These are phyloP conservation scores for Encephalitozoon hellem DNA, from an alignment of 371 early-diverging fungal species.

Conservation along the genomic window DNA sequence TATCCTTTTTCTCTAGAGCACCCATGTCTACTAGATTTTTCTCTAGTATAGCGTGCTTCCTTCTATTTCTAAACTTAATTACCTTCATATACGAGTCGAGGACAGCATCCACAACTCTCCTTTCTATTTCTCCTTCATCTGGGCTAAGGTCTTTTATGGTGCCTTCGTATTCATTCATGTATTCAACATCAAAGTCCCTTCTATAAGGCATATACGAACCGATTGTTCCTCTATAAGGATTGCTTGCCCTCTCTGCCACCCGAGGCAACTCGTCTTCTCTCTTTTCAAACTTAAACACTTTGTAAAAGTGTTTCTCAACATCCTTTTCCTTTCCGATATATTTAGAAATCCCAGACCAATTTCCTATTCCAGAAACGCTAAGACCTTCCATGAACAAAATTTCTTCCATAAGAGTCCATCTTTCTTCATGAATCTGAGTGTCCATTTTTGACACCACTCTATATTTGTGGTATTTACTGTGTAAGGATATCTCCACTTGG, in stretches of 20 bases:
- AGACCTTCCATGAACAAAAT: slow-evolving; percentile 78
- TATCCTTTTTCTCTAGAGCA: slow-evolving; percentile 69
- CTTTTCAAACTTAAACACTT: slow-evolving; percentile 68
- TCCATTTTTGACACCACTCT: slow-evolving; percentile 70
- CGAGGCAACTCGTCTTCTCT: slow-evolving; percentile 68
- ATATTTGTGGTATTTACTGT: slow-evolving; percentile 75
- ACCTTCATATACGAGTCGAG: slow-evolving; percentile 79
- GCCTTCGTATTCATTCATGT: slow-evolving; percentile 85
- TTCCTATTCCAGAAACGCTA: slow-evolving; percentile 82
- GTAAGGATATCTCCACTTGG: slow-evolving; percentile 71
- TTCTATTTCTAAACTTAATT: slow-evolving; percentile 70
- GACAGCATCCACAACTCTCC: slow-evolving; percentile 75
- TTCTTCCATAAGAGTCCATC: slow-evolving; percentile 94
- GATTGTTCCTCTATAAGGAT: slow-evolving; percentile 33
- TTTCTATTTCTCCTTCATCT: slow-evolving; percentile 63
- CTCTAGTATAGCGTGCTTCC: slow-evolving; percentile 75
- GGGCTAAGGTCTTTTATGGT: slow-evolving; percentile 80
- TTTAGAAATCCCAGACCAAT: slow-evolving; percentile 84
- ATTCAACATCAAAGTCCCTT: slow-evolving; percentile 87
- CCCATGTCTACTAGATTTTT: slow-evolving; percentile 73
- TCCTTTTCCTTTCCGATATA: slow-evolving; percentile 82
- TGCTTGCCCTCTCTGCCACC: background rate
- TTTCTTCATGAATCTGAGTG: slow-evolving; percentile 71
- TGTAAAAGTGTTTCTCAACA: slow-evolving; percentile 77
- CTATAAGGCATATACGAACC: slow-evolving; percentile 89